Evolutionary conservation across 768 basidiomycete genomes (phyloP).

Genomic region (Mrakia blollopis): DNA sequence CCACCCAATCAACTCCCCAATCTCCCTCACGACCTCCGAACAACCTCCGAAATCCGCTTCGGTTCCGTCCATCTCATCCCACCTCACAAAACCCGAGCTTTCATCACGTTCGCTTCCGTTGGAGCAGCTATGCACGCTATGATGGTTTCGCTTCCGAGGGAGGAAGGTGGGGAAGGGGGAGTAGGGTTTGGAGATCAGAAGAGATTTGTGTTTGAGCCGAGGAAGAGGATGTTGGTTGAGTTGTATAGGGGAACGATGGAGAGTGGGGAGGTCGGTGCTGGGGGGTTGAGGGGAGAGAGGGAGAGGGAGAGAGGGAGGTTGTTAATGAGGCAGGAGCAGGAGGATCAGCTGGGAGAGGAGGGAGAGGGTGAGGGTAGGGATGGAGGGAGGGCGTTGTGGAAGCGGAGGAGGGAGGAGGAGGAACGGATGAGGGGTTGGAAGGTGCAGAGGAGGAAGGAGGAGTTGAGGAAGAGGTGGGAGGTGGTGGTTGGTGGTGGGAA

Average conservation of each 20-base stretch:
- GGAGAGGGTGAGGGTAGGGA: too few species aligned
- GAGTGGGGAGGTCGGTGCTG: background rate
- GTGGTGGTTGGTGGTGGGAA: background rate
- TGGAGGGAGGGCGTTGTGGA: too few species aligned
- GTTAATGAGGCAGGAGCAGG: too few species aligned
- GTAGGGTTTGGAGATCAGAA: background rate
- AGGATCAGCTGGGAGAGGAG: too few species aligned
- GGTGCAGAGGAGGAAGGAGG: background rate
- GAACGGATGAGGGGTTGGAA: background rate
- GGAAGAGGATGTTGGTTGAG: background rate
- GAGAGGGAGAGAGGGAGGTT: too few species aligned
- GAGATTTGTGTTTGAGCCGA: constrained; percentile 9
- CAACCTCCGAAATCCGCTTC: background rate
- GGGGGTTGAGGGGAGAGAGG: too few species aligned
- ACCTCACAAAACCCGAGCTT: background rate
- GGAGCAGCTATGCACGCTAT: background rate
- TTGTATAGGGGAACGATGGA: background rate
- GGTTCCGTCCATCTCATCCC: background rate
- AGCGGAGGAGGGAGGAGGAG: background rate
- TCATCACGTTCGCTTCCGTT: background rate
- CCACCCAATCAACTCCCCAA: background rate
- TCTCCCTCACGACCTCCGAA: background rate
- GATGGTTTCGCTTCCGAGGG: background rate
- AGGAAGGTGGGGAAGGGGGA: background rate
- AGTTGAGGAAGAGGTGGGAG: background rate